Conservation (phyloP, 2,329 filamentous ascomycete genomes). For the Emmonsiellopsis sp. region DNA sequence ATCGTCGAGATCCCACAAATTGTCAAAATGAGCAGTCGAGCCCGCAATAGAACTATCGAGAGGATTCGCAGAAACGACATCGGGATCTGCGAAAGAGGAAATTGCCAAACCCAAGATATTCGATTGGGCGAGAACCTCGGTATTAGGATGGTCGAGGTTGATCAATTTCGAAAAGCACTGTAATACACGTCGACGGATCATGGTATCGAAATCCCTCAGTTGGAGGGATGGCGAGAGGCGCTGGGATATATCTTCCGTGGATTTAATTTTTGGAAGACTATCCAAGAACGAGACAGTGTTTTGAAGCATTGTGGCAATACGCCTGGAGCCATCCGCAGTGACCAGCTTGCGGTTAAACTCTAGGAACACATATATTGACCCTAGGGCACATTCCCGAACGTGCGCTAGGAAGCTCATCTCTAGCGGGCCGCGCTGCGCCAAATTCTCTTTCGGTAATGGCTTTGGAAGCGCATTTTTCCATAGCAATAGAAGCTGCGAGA, state of each 20-base stretch:
- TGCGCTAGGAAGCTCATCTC: slow-evolving; percentile 91
- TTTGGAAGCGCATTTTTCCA: slow-evolving; percentile 98
- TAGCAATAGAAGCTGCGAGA: slow-evolving; percentile 82
- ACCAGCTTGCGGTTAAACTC: slow-evolving; percentile 87
- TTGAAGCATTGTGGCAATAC: slow-evolving; percentile 88
- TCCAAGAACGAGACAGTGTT: slow-evolving; percentile 87
- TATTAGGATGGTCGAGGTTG: slow-evolving; percentile 73
- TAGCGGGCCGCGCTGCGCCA: slow-evolving; percentile 68
- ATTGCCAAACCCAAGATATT: slow-evolving; percentile 85
- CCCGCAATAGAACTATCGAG: slow-evolving; percentile 86
- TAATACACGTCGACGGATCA: slow-evolving; percentile 85
- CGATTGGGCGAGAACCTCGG: slow-evolving; percentile 78
- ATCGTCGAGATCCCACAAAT: slow-evolving; percentile 88
- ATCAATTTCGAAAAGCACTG: slow-evolving; percentile 93
- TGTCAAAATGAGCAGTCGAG: slow-evolving; percentile 81
- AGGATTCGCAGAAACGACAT: slow-evolving; percentile 59
- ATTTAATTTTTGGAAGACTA: slow-evolving; percentile 72
- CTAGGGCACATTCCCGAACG: slow-evolving; percentile 86
- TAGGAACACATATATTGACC: slow-evolving; percentile 83
- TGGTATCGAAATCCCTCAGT: slow-evolving; percentile 78
- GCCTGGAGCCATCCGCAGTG: slow-evolving; percentile 87
- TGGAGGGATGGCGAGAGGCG: slow-evolving; percentile 77
- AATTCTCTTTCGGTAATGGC: slow-evolving; percentile 85
- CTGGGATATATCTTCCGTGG: slow-evolving; percentile 76
- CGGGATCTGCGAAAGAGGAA: slow-evolving; percentile 86